These are phyloP conservation scores for Lipomyces anomalus DNA, from an alignment of 805 yeast species.

Conservation along the genomic window DNA sequence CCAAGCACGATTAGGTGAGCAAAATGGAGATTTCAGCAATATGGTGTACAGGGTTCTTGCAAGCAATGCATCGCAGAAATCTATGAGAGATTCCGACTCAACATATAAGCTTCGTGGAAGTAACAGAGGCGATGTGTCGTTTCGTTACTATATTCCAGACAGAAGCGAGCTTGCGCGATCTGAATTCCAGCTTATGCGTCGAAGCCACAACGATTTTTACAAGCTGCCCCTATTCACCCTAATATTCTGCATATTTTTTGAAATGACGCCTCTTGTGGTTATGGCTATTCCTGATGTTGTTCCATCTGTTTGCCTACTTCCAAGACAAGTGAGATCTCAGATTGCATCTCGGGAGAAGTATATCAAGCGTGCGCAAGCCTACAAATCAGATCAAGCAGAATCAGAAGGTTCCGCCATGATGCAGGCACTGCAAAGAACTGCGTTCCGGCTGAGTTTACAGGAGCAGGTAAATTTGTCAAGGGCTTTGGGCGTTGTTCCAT, in stretches of 20 bases:
- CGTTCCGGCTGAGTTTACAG: constrained; percentile 1
- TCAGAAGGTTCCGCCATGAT: not conserved
- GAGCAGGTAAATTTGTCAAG: constrained; percentile 21
- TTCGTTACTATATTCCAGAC: constrained; percentile 36
- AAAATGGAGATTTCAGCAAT: constrained; percentile 15
- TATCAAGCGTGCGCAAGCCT: constrained; percentile 2
- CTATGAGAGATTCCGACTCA: not conserved
- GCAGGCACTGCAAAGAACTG: constrained; percentile 2
- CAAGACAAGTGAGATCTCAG: constrained; percentile 33
- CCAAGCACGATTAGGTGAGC: constrained; percentile 1
- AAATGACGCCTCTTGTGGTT: constrained; percentile 50
- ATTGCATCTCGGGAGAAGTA: constrained; percentile 1
- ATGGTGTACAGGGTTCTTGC: constrained; percentile 16
- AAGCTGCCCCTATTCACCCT: constrained; percentile 58
- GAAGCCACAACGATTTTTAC: constrained; percentile 46
- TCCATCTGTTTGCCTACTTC: constrained; percentile 58
- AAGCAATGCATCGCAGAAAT: constrained; percentile 21
- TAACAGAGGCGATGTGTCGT: not conserved
- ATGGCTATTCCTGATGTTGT: constrained; percentile 49
- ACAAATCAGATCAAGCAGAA: too few species aligned
- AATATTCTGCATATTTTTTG: constrained; percentile 50
- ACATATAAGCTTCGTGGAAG: not conserved
- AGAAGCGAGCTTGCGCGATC: constrained; percentile 37
- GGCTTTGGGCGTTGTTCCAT: constrained; percentile 22
- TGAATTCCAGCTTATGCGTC: constrained; percentile 45